Base-by-base conservation (phyloP, 1,139 yeast genomes). In the Saccharomyces hybrid region DNA sequence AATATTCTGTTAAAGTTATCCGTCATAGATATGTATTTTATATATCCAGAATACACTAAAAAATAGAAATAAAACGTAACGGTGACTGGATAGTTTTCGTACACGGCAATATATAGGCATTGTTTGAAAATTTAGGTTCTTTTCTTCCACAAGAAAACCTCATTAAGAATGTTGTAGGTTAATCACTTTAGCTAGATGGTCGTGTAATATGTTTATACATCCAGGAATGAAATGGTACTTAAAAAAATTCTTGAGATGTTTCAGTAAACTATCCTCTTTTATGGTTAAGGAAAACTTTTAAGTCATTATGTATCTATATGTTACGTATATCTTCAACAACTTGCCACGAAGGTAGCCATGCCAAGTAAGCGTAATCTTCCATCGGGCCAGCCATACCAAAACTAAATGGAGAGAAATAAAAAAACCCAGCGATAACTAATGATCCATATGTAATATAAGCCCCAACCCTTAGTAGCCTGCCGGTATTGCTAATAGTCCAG, bases 371-470 rank as follows among this genome's bases (percentile, higher is more conserved):
- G 78, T 79, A 93, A 59, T 88, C 75, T 41, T 73, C 71, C 58
- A 83, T 80, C 55, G 89, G 86, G 51, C 97, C 97, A 54, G 78
- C 84, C 95, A 95, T 84, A 68, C 99, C 99, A 67, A 88, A 88
- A 2, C 95, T 79, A 55, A 93, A 76, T 67, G 88, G 88, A 63
- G 89, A 78, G 74, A 88, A 86, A 71, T 79, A 78, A 74, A 81
- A 76, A 78, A 90, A 93, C 54, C 83, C 75, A 50, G 83, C 89
- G 59, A 83, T 76, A 49, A 88, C 84, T 50, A 76, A 66, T 3
- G 78, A 78, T 63, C 82, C 84, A 62, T 84, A 78, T 11, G 70
- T 63, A 25, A 68, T 66, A 53, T 74, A 76, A 54, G 77, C 66
- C 51, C 67, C 64, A 55, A 64, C 61, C 59, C 70, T 73, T 61